A percentile compares a stretch with the other conserved stretches of the same genome.
Conservation (phyloP, 495 filamentous ascomycete genomes). For the Platismatia glauca region DNA sequence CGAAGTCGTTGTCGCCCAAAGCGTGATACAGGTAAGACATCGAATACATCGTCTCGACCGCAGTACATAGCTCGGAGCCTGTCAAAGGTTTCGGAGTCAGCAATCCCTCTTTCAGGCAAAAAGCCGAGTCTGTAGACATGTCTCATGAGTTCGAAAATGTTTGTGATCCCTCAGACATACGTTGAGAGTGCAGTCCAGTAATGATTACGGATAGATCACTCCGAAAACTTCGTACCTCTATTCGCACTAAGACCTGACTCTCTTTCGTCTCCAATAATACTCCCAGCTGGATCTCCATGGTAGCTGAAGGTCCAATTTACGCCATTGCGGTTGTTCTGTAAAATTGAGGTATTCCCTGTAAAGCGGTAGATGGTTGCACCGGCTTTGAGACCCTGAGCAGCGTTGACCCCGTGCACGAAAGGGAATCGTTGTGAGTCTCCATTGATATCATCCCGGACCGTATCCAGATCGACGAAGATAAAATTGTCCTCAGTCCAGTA, state of each 20-base stretch:
- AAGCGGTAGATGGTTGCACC: constrained; percentile 31
- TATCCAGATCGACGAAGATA: constrained; percentile 36
- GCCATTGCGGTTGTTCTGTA: constrained; percentile 33
- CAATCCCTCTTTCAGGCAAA: no score
- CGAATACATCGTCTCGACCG: constrained; percentile 38
- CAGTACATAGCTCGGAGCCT: constrained; percentile 36
- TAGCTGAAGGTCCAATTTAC: constrained; percentile 43
- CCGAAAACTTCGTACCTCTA: constrained; percentile 16
- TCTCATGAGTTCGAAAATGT: no score
- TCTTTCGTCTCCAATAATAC: constrained; percentile 35
- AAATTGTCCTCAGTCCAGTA: constrained; percentile 35
- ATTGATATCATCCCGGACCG: constrained; percentile 22
- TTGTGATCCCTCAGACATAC: no score
- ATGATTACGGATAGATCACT: no score
- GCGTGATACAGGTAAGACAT: constrained; percentile 36
- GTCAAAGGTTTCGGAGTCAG: no score
- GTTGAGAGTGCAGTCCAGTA: no score
- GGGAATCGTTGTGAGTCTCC: constrained; percentile 28
- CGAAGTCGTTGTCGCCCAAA: constrained; percentile 41
- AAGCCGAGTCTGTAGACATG: no score
- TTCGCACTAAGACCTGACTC: constrained; percentile 28
- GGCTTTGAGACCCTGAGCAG: constrained; percentile 42
- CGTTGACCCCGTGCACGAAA: constrained; percentile 42
- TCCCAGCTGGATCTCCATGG: constrained; percentile 36
- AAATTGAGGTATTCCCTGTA: constrained; percentile 29